phyloP scores from a whole-genome alignment of 352 stramenopile species.

The Phytophthora sp. region DNA sequence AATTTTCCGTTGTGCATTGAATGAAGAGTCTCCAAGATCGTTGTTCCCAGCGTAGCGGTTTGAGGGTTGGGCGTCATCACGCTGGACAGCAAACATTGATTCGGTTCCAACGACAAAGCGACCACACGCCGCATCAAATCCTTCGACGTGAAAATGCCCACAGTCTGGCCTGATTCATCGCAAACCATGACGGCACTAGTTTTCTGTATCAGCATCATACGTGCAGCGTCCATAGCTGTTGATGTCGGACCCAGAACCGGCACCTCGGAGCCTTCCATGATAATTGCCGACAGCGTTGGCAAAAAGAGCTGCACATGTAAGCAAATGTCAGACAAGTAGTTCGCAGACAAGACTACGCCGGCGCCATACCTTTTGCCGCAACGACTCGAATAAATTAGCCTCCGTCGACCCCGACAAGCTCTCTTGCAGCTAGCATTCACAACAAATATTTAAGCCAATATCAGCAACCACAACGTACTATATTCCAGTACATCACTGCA shows the following conservation, averaged over 20 bases:
- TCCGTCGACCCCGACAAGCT: slow-evolving; percentile 54
- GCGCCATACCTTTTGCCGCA: slow-evolving; percentile 72
- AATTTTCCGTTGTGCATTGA: slow-evolving; percentile 98
- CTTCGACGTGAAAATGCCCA: slow-evolving; percentile 98
- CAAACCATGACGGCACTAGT: slow-evolving; percentile 90
- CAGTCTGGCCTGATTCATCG: slow-evolving; percentile 81
- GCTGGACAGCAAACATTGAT: slow-evolving; percentile 76
- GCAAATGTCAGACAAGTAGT: neutral
- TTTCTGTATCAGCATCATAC: slow-evolving; percentile 84
- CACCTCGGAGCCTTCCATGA: slow-evolving; percentile 63
- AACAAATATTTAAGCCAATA: slow-evolving; percentile 18
- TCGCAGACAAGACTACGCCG: neutral
- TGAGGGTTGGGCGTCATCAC: slow-evolving; percentile 97
- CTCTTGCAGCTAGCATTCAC: slow-evolving; percentile 50
- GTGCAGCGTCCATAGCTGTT: slow-evolving; percentile 70
- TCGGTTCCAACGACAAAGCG: slow-evolving; percentile 86
- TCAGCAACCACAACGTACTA: neutral
- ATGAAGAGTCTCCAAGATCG: slow-evolving; percentile 96
- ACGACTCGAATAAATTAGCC: slow-evolving; percentile 83
- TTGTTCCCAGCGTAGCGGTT: slow-evolving; percentile 91
- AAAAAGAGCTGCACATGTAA: slow-evolving; percentile 69
- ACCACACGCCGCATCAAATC: slow-evolving; percentile 97
- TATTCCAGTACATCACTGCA: neutral
- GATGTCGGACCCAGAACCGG: slow-evolving; percentile 58
- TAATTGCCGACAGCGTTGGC: slow-evolving; percentile 82